Base-by-base conservation (phyloP, 176 grass and related monocot species). In the Elaeis guineensis region DNA sequence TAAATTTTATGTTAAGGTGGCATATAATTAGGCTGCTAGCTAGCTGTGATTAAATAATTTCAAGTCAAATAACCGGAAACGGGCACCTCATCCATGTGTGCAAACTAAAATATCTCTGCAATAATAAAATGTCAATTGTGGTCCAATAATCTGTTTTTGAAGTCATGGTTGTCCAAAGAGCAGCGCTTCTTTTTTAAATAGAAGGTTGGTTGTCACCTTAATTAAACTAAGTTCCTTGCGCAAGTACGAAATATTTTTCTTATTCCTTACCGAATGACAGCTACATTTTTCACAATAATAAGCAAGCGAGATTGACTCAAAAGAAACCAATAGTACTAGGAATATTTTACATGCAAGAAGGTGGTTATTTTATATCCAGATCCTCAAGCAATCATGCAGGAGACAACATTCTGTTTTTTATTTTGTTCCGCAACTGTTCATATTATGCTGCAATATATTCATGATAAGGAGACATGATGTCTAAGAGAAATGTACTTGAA, bases 271-370 rank as follows among this genome's bases (percentile, higher is more conserved):
- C 48, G 35, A 44, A 44, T 44, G 51, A 18, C 39, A 75, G 28
- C 54, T 57, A 39, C 17, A 65, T 75, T 55, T 75, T 55, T 62
- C 66, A 72, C 68, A 26, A 26, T 4, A 26, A 26, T 26, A 26
- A 72, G 64, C 52, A 69, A 71, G 69, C 61, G 53, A 69, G 64
- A 63, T 59, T 64, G 72, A 73, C 58, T 64, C 17, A 73, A 77
- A 75, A 72, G 66, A 26, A 85, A 80, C 72, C 67, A 59, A 77
- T 18, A 59, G 58, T 73, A 80, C 77, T 66, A 3, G 70, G 64
- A 66, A 54, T 66, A 60, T 61, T 71, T 49, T 82, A 72, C 63
- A 55, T 39, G 25, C n/a, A 35, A 44, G 35, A 44, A 61, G 17
- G 58, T 61, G 58, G 24, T 15, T 9, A 35, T 61, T 15, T 61